A percentile compares a stretch with the other conserved stretches of the same genome.
phyloP scores from a whole-genome alignment of 345 rosid genomes.

The Eucalyptus curtisii region DNA sequence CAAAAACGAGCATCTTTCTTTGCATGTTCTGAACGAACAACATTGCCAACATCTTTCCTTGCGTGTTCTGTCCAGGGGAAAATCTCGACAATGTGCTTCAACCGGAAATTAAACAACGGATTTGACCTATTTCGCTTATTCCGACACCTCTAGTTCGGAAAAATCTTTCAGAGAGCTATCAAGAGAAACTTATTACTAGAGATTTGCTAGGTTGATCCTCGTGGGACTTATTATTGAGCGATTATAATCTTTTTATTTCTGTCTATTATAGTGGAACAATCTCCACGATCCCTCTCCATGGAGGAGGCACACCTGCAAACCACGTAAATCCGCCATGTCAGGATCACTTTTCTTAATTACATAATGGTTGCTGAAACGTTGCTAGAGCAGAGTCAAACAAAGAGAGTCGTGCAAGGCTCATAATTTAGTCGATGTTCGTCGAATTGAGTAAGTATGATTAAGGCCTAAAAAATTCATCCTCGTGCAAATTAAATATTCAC shows the following conservation, averaged over 20 bases:
- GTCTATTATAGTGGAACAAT: neutral
- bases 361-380: neutral
- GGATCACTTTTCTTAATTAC: neutral
- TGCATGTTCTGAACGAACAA: neutral
- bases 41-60: neutral
- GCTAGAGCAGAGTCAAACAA: neutral
- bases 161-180: neutral
- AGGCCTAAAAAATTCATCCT: neutral
- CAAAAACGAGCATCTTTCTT: neutral
- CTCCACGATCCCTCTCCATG: neutral
- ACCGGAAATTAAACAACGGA: neutral
- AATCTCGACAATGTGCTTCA: neutral
- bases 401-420: neutral
- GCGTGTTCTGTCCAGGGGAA: neutral
- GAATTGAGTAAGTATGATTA: neutral
- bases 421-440: neutral
- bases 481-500: neutral
- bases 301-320: neutral
- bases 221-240: neutral
- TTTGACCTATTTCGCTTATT: neutral
- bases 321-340: neutral
- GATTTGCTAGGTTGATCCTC: neutral
- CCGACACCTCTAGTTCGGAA: neutral
- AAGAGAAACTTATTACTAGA: neutral
- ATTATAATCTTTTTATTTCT: no score